Base-by-base conservation (phyloP, 257 asterid genomes). In the Primulina eburnea region DNA sequence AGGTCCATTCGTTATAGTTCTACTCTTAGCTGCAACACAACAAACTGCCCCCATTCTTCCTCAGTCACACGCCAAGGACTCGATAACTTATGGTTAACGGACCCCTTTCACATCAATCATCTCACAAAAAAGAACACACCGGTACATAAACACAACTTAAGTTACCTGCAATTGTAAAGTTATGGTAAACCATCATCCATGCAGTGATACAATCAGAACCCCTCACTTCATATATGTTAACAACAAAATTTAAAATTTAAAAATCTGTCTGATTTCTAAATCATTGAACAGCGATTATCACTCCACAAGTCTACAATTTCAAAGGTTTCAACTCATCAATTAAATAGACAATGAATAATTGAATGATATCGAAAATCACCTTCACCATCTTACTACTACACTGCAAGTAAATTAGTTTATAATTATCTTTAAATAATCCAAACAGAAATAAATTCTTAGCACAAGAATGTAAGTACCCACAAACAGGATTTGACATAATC, bases 41-140 rank as follows among this genome's bases (percentile, higher is more conserved):
- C 99, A 94, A 63, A 89, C 97, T 70, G 99, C 90, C 32, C 99
- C 99, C 99, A 94, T 94, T 70, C 74, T 84, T 70, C 71, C 76
- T 88, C 82, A 77, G 57, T 50, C 81, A 71, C 62, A 71, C 69
- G 69, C 64, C 56, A 43, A 67, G 56, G 60, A 75, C 38, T 60
- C 28, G 52, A 78, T 47, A 56, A 21, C 20, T 24, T 73, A 53
- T 10, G 34, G 55, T 18, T 35, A 65, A 47, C 40, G 68, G 72
- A 1, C 50, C 65, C 50, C 65, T 71, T 68, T 76, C 30, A 82
- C 82, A 82, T 76, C 52, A 68, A 77, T 60, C 60, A 18, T n/a
- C 71, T 68, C 47, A 34, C 20, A 68, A 57, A 57, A 63, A 33
- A 5, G 35, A 65, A 26, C 43, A 63, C 29, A 21, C 29, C 29